Percentiles rank a stretch among this genome's conserved stretches.
phyloP scores from a whole-genome alignment of 441 rosid genomes.

The Arabidopsis hybrid region DNA sequence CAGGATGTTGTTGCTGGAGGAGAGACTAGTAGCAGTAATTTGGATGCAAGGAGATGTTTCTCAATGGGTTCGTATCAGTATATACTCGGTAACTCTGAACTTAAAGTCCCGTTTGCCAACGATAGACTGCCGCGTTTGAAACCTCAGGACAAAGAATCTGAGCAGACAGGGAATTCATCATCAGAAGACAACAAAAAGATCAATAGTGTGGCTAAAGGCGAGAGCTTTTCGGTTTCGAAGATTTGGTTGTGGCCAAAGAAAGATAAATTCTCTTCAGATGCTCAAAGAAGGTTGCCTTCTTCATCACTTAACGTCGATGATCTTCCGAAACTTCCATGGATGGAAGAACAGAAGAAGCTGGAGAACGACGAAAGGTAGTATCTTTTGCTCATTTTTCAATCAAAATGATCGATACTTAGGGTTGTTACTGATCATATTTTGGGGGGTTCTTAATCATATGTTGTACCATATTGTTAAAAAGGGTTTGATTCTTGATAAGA shows the following conservation, averaged over 20 bases:
- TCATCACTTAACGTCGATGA: slow-evolving; percentile 44
- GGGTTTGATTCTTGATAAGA: slow-evolving; percentile 25
- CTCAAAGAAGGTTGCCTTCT: slow-evolving; percentile 48
- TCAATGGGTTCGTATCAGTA: slow-evolving; percentile 83
- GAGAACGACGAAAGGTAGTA: slow-evolving; percentile 35
- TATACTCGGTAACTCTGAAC: slow-evolving; percentile 70
- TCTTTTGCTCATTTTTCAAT: slow-evolving; percentile 14
- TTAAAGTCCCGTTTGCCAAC: slow-evolving; percentile 61
- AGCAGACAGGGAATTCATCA: slow-evolving; percentile 48
- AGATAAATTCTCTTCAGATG: slow-evolving; percentile 54
- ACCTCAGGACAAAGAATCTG: slow-evolving; percentile 40
- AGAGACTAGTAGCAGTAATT: slow-evolving; percentile 73
- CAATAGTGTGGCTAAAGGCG: slow-evolving; percentile 65
- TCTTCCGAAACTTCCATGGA: slow-evolving; percentile 47
- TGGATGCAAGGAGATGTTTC: slow-evolving; percentile 73
- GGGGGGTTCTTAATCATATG: slow-evolving; percentile 40
- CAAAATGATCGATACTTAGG: slow-evolving; percentile 23
- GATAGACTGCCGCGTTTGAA: slow-evolving; percentile 34
- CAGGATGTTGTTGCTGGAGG: slow-evolving; percentile 53
- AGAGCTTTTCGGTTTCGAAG: slow-evolving; percentile 91
- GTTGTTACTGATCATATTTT: slow-evolving; percentile 43
- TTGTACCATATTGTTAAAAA: slow-evolving; percentile 47
- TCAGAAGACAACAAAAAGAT: slow-evolving; percentile 68
- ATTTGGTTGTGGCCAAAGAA: slow-evolving; percentile 98
- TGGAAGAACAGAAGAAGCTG: slow-evolving; percentile 48